Base-by-base conservation (phyloP, 2,329 filamentous ascomycete genomes). In the Cercospora nicotianae region DNA sequence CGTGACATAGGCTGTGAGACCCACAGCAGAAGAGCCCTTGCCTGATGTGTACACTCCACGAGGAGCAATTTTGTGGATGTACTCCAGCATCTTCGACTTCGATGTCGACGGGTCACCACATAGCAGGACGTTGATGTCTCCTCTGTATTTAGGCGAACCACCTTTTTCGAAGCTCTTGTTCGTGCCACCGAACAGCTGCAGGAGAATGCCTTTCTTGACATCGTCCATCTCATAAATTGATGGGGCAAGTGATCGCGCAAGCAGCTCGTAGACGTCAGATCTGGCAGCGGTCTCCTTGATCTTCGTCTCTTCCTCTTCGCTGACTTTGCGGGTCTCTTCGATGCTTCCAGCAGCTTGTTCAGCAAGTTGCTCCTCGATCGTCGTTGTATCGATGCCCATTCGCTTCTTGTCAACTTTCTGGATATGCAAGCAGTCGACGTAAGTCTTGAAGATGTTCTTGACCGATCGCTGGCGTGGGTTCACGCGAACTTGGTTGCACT, bases 121-220 rank as follows among this genome's bases (percentile, higher is more conserved):
- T 39, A 99, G 90, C 53, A 99, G 86, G 61, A 99, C 88, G 78
- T 99, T 99, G 83, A 99, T 97, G 80, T 99, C 95, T 70, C 95
- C 95, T 83, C 95, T 89, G 79, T 99, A 99, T 75, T 91, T 94
- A 6, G 95, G 95, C 76, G 92, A 97, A 67, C 94, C 95, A 65
- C 95, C 95, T 80, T 97, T 98, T 67, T 96, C 88, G 79, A 99
- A 99, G 0, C 92, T 92, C 82, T 99, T 99, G 84, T 99, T 99
- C 36, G 95, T 97, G 66, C 95, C 95, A 42, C 95, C 94, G 78
- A 99, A 99, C 48, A 99, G 87, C 77, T 99, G 95, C 3, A 99
- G 88, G 10, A 99, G 84, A 69, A 99, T 97, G 10, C 95, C 95
- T 82, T 99, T 99, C 85, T 99, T 99, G 59, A 98, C 93, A 76